These are phyloP conservation scores for Phytophthora idaei DNA, from an alignment of 352 stramenopile species.

Conservation along the genomic window DNA sequence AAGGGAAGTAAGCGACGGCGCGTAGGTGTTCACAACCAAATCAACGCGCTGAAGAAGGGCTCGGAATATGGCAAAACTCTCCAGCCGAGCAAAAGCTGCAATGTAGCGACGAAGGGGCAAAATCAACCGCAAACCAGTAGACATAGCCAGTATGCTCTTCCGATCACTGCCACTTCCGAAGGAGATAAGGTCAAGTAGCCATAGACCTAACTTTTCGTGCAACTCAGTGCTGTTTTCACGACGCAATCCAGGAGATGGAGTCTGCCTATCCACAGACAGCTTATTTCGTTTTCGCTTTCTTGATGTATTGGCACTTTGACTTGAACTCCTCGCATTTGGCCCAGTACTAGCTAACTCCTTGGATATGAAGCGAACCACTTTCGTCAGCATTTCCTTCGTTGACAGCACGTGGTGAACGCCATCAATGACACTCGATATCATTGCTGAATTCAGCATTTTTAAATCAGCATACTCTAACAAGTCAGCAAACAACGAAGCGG, in stretches of 20 bases:
- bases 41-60: constrained; percentile 55
- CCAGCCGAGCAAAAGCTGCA: constrained; percentile 35
- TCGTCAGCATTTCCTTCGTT: constrained; percentile 30
- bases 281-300: constrained; percentile 37
- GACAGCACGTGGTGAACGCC: constrained; percentile 33
- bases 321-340: constrained; percentile 5
- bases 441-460: constrained; percentile 13
- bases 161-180: constrained; percentile 36
- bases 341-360: constrained; percentile 22
- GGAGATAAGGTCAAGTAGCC: constrained; percentile 51
- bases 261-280: constrained; percentile 6
- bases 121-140: constrained; percentile 44
- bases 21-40: constrained; percentile 46
- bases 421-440: constrained; percentile 30
- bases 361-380: constrained; percentile 32
- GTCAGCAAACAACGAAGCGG: constrained; percentile 34
- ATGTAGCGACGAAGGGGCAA: constrained; percentile 58
- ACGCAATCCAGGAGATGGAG: not conserved
- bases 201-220: constrained; percentile 44
- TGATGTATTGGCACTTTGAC: constrained; percentile 14
- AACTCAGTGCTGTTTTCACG: constrained; percentile 20
- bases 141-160: constrained; percentile 40
- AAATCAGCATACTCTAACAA: constrained; percentile 32
- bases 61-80: constrained; percentile 48
- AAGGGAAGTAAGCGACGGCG: constrained; percentile 30